phyloP scores from a whole-genome alignment of 176 grass and related monocot species.

The Pontederia crassipes region DNA sequence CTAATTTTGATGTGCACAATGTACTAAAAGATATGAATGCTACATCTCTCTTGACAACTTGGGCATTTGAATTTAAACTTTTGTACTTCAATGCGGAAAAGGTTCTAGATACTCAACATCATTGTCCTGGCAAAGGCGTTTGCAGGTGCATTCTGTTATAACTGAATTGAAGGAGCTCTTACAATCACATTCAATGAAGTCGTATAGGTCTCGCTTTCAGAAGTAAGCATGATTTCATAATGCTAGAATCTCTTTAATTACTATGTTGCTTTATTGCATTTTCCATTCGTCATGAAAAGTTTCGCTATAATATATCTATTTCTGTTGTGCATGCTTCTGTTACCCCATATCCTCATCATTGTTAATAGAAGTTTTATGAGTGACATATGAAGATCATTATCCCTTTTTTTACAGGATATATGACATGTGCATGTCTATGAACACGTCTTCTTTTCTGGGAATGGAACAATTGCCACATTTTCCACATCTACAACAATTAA shows the following conservation, averaged over 20 bases:
- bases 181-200: slow-evolving; percentile 92
- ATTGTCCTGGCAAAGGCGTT: slow-evolving; percentile 76
- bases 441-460: slow-evolving; percentile 49
- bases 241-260: neutral
- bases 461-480: slow-evolving; percentile 78
- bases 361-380: neutral
- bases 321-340: no score
- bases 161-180: slow-evolving; percentile 79
- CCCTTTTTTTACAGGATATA: slow-evolving; percentile 56
- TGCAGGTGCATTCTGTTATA: slow-evolving; percentile 93
- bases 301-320: no score
- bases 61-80: slow-evolving; percentile 1
- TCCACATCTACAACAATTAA: slow-evolving; percentile 75
- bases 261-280: neutral
- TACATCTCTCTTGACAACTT: no score
- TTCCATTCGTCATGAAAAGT: neutral
- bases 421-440: slow-evolving; percentile 67
- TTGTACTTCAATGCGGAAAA: neutral
- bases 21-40: no score
- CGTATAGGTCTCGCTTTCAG: slow-evolving; percentile 91
- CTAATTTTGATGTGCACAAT: no score
- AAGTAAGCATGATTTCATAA: slow-evolving; percentile 44
- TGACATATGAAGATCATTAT: slow-evolving; percentile 11
- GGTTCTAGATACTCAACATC: slow-evolving; percentile 39
- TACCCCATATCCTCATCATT: slow-evolving; percentile 34